Percentiles rank a stretch among this genome's conserved stretches.
These are phyloP conservation scores for Ilex asprella DNA, from an alignment of 257 asterid species.

Conservation along the genomic window DNA sequence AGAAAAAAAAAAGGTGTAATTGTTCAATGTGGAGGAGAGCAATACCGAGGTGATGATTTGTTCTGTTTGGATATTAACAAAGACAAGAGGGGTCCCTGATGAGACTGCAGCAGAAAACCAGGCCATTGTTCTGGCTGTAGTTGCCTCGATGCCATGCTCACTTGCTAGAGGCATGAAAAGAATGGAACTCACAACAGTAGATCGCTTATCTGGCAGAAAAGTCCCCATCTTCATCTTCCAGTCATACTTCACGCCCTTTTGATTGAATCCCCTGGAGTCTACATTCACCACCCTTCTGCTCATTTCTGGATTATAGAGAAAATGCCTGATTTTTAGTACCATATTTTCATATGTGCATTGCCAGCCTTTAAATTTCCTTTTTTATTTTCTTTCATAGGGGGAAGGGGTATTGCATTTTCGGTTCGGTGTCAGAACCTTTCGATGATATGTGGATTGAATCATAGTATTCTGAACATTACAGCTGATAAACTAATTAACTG, in stretches of 20 bases:
- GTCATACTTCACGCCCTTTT: slow-evolving; percentile 31
- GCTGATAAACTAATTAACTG: too few relatives aligned
- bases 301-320: slow-evolving; percentile 27
- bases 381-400: too few relatives aligned
- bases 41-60: slow-evolving; percentile 34
- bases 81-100: slow-evolving; percentile 40
- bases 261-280: slow-evolving; percentile 33
- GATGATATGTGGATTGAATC: too few relatives aligned
- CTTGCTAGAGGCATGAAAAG: slow-evolving; percentile 35
- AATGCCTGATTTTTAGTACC: too few relatives aligned
- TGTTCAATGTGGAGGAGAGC: not conserved
- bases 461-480: too few relatives aligned
- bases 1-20: too few relatives aligned
- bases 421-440: too few relatives aligned
- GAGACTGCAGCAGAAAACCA: slow-evolving; percentile 60
- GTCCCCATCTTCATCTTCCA: slow-evolving; percentile 42
- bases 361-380: too few relatives aligned
- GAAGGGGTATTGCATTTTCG: too few relatives aligned
- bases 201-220: slow-evolving; percentile 35
- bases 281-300: slow-evolving; percentile 42
- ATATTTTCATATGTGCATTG: too few relatives aligned
- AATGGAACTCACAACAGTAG: slow-evolving; percentile 38
- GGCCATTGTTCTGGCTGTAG: slow-evolving; percentile 43
- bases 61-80: slow-evolving; percentile 42
- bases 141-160: slow-evolving; percentile 29